Evolutionary conservation across 805 yeast genomes (phyloP), one percentile per base, ranked within the genome.

Genomic region (Ogataea trehalophila): DNA sequence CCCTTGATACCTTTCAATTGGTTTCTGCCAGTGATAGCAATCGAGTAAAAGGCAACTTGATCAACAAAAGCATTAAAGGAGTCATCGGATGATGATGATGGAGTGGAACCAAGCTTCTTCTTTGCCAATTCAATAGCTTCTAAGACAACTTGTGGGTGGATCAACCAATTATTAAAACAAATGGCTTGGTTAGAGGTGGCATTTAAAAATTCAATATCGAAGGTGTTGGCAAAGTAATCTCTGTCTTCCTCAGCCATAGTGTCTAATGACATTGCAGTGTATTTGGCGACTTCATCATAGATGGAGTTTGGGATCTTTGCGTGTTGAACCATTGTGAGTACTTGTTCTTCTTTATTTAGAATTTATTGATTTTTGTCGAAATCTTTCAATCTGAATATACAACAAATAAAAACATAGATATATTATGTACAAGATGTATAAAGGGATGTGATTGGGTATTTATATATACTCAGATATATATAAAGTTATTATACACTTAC

Each of bases 181-280:
- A 60, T 60, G 22, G 54, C 63, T 50, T 62, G 65, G 48, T 62
- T 62, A 3, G 64, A 59, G 41, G 65, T 62, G 14, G 66, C 65
- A 46, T 60, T 59, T 35, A 50, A 34, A 42, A 62, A 62, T 35
- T 52, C 44, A 23, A 58, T 39, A 6, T 45, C 51, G 41, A 47
- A 48, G 14, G 37, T 8, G 7, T 26, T 39, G 15, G 14, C 18
- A 43, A 47, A 51, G 38, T 42, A 51, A 17, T 50, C 54, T 17
- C 47, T 50, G n/a, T 48, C 55, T 39, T 51, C 55, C 13, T 48
- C 50, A 42, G 47, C 39, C 54, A 54, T 49, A 16, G 57, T 54
- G 46, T 54, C 57, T 41, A 54, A 48, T 35, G 53, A 46, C 39
- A 54, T 47, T 14, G 38, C 23, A 23, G 53, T 49, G 51, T 49